Evolutionary conservation across 1,284 basidiomycete species (phyloP), one percentile per base, ranked within the genome.

Genomic region (Violaceomyces palustris): DNA sequence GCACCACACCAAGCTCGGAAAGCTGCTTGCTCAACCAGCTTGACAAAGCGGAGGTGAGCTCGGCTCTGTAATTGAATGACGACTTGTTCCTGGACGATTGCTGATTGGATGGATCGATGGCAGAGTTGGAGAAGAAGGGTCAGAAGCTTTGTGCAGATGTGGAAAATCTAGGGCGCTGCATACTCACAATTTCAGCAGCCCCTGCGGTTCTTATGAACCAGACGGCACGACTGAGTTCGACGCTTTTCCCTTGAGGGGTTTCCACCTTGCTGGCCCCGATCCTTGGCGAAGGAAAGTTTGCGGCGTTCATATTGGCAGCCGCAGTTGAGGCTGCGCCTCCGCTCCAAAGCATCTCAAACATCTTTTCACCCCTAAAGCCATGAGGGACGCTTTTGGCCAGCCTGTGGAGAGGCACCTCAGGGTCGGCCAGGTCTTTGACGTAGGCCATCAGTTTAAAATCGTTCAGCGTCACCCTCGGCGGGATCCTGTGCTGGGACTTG

Each of bases 191-290:
- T 74, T 98, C 93, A 63, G 90, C 91, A 1, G 87, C 88, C n/a
- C 93, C 94, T 42, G 93, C 83, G 1, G 92, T 87, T 11, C 91
- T 81, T 23, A 97, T 81, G 72, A 94, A 91, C 94, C 94, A 99
- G 3, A 94, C 80, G 0, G 94, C 94, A 21, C 94, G 79, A 1
- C 84, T 80, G 31, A 92, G 82, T 1, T 87, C 84, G 24, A 98
- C 88, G 28, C 47, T 41, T 10, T 28, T 42, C 7, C 21, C n/a
- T 28, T 48, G 21, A 18, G 42, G 17, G 17, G 10, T 7, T 24
- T 22, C 11, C 6, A 22, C 19, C 18, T 36, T 19, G 35, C n/a
- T 36, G 17, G 35, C 14, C 19, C n/a, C 14, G 35, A 21, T 7
- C 11, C 15, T 12, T 41, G 29, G 10, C 12, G 36, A 36, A 9